A percentile compares a stretch with the other conserved stretches of the same genome.
These are phyloP conservation scores for Tylopilus rubrobrunneus DNA, from an alignment of 768 basidiomycete species.

Conservation along the genomic window DNA sequence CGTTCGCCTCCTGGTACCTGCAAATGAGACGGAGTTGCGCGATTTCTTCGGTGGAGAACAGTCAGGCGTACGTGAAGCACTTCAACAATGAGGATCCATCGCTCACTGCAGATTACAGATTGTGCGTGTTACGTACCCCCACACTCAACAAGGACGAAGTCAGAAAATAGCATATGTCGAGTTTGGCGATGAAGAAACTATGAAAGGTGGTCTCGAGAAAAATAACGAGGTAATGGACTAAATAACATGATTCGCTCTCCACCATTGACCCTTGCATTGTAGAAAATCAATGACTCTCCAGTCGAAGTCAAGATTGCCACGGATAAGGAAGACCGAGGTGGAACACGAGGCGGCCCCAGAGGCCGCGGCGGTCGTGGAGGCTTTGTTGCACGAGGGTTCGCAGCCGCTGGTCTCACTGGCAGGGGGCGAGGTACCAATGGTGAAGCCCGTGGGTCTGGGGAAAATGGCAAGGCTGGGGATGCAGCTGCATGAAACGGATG, in stretches of 20 bases:
- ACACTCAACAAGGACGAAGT: conserved; percentile 43
- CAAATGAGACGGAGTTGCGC: conserved; percentile 61
- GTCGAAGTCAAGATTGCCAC: conserved; percentile 72
- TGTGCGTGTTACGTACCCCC: conserved; percentile 61
- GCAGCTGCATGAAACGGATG: conserved; percentile 19
- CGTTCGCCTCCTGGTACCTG: conserved; percentile 56
- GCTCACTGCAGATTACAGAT: conserved; percentile 42
- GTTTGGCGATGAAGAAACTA: conserved; percentile 82
- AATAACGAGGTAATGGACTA: conserved; percentile 54
- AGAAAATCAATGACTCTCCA: conserved; percentile 67
- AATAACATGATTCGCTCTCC: conserved; percentile 14
- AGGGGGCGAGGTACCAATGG: conserved; percentile 31
- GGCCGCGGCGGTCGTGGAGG: conserved; percentile 45
- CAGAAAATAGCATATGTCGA: conserved; percentile 78
- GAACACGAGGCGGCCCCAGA: conserved; percentile 49
- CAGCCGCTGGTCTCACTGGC: conserved; percentile 61
- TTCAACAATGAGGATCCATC: not conserved
- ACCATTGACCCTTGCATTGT: conserved; percentile 8
- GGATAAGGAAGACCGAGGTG: conserved; percentile 44
- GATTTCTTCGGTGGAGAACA: conserved; percentile 76
- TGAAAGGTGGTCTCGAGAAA: conserved; percentile 75
- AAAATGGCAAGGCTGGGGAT: conserved; percentile 27
- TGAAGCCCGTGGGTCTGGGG: conserved; percentile 26
- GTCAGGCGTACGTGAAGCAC: conserved; percentile 50
- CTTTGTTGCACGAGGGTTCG: conserved; percentile 63